Evolutionary conservation across 108 stramenopile species (phyloP), one percentile per base, ranked within the genome.

Genomic region (Nitzschia palea): DNA sequence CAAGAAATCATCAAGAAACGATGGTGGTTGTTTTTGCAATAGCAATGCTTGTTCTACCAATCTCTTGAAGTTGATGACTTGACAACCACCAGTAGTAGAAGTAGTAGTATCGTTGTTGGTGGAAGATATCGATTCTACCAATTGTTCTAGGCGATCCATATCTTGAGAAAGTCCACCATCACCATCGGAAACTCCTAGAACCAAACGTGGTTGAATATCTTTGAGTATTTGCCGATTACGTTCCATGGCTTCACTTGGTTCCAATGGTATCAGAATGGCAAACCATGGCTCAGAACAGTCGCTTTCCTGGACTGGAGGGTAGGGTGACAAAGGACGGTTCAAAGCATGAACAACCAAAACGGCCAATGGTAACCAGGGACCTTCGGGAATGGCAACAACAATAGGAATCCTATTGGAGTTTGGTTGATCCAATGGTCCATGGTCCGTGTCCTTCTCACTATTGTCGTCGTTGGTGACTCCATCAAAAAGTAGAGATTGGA

Each of bases 331-430:
- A 1, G 72, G 36, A 32, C 65, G 63, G 84, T 89, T 87, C 37
- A 84, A 51, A 1, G 80, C 66, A 65, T 88, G 85, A 1, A 90
- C 77, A 3, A 85, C 87, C 37, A 88, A 44, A 0, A 89, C 75
- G 55, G 81, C 80, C 23, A 90, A 29, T 4, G 93, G 88, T 2
- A 94, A 80, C 44, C 82, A 79, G 1, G 86, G 85, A 10, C 93
- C 93, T 69, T 94, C 89, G 30, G 93, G 93, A 65, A 94, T 89
- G 14, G 88, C 84, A 17, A 91, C 80, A 28, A 85, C 86, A 10
- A 93, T 70, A 1, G 65, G 72, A 30, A 73, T 63, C 37, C 47
- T 28, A 12, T 9, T 42, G 40, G 12, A 12, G 40, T 42, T 42
- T 42, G 14, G 40, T 44, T 44, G 44, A 44, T 3, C 44, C 44